phyloP scores from a whole-genome alignment of 2,329 filamentous ascomycete genomes.

The Hymenoscyphus infarciens region DNA sequence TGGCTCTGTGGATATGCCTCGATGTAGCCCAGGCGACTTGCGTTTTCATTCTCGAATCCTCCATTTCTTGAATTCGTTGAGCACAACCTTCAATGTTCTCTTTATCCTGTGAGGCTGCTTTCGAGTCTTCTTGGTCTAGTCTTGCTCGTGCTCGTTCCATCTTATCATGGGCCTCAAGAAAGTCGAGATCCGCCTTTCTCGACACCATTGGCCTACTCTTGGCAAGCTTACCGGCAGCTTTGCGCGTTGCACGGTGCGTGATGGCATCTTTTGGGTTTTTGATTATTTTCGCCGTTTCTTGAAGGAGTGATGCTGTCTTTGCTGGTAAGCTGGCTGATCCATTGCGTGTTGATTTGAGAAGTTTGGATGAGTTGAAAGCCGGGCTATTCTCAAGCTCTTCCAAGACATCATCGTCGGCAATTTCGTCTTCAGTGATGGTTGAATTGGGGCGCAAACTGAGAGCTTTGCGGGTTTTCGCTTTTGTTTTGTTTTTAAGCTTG shows the following conservation, averaged over 20 bases:
- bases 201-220: slow-evolving; percentile 32
- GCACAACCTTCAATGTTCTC: slow-evolving; percentile 18
- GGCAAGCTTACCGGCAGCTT: slow-evolving; percentile 24
- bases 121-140: slow-evolving; percentile 8
- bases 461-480: slow-evolving; percentile 9
- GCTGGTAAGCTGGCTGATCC: slow-evolving; percentile 13
- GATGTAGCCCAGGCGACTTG: slow-evolving; percentile 38
- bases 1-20: slow-evolving; percentile 37
- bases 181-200: slow-evolving; percentile 37
- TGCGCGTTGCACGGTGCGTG: slow-evolving; percentile 20
- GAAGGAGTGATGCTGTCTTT: slow-evolving; percentile 12
- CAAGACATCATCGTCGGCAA: slow-evolving; percentile 6
- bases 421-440: background rate
- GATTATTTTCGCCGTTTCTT: slow-evolving; percentile 16
- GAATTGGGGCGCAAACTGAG: slow-evolving; percentile 7
- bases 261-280: slow-evolving; percentile 24
- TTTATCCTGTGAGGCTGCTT: slow-evolving; percentile 17
- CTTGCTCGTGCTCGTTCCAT: slow-evolving; percentile 14
- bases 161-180: slow-evolving; percentile 35
- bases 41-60: slow-evolving; percentile 34
- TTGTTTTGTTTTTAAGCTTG: slow-evolving; percentile 6
- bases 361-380: slow-evolving; percentile 24
- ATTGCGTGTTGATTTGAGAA: slow-evolving; percentile 17
- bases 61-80: slow-evolving; percentile 26
- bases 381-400: slow-evolving; percentile 22